phyloP scores from a whole-genome alignment of 148 eudicot species.

The Rhododendron ferrugineum region DNA sequence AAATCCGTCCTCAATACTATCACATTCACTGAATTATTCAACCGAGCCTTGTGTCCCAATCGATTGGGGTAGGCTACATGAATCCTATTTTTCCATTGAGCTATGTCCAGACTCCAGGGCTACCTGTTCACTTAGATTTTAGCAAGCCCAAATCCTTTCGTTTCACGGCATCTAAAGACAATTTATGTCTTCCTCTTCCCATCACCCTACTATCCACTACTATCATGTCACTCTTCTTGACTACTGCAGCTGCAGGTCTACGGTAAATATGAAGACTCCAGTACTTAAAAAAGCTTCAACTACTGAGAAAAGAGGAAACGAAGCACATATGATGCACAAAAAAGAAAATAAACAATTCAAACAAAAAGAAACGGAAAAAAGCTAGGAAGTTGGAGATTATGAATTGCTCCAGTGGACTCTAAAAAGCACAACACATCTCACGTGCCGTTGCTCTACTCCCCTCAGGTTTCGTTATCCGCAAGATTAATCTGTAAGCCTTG shows the following conservation, averaged over 20 bases:
- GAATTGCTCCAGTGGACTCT: neutral
- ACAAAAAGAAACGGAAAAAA: neutral
- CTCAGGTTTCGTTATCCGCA: neutral
- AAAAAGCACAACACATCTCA: neutral
- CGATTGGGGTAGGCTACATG: neutral
- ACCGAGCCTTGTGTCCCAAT: neutral
- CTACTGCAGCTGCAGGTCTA: neutral
- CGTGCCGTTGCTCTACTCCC: neutral
- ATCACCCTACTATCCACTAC: neutral
- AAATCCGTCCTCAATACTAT: neutral
- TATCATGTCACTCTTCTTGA: neutral
- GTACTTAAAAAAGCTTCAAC: constrained; percentile 1
- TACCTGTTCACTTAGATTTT: neutral
- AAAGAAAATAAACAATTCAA: neutral
- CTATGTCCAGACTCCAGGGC: neutral
- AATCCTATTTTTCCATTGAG: neutral
- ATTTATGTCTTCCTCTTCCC: neutral
- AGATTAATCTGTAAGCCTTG: neutral
- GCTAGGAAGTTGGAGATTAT: neutral
- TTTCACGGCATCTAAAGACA: neutral
- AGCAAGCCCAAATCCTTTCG: neutral
- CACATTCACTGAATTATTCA: neutral
- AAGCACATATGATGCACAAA: neutral
- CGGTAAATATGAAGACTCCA: neutral
- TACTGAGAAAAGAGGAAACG: neutral